Conservation (phyloP, 176 grass and related monocot species). For the Rhynchospora breviuscula region DNA sequence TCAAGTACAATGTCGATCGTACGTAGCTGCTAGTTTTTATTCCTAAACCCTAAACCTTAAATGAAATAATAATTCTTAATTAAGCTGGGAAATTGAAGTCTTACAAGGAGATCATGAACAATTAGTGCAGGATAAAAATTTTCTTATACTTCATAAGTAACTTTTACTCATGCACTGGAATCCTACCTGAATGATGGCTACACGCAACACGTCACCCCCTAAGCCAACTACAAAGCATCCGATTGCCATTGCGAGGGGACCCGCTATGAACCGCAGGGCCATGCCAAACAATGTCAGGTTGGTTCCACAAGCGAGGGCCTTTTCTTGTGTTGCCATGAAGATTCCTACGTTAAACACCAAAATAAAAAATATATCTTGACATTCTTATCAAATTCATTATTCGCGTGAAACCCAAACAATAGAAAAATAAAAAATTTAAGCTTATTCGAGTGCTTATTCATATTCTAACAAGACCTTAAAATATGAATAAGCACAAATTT, state of each 20-base stretch:
- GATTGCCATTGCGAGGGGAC: slow-evolving; percentile 11
- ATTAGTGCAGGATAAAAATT: too few relatives aligned
- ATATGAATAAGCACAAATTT: too few relatives aligned
- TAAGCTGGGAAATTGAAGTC: too few relatives aligned
- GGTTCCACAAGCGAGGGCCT: slow-evolving; percentile 24
- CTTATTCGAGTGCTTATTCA: too few relatives aligned
- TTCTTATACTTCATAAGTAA: too few relatives aligned
- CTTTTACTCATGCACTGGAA: background rate
- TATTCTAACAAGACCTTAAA: too few relatives aligned
- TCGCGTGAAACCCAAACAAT: too few relatives aligned
- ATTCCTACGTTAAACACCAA: slow-evolving; percentile 12
- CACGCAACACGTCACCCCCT: slow-evolving; percentile 22
- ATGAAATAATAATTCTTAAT: background rate
- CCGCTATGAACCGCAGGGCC: slow-evolving; percentile 22
- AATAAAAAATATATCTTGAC: background rate
- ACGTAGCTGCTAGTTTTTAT: too few relatives aligned
- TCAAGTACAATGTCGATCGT: too few relatives aligned
- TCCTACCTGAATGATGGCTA: slow-evolving; percentile 32
- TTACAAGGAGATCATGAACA: too few relatives aligned
- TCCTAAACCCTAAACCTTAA: too few relatives aligned
- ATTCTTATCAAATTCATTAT: background rate
- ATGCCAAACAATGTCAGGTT: slow-evolving; percentile 21
- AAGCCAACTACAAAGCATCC: slow-evolving; percentile 12
- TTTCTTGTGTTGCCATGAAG: slow-evolving; percentile 47
- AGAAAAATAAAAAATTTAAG: too few relatives aligned